Base-by-base conservation (phyloP, 2,329 filamentous ascomycete species). In the Beauveria sp. region DNA sequence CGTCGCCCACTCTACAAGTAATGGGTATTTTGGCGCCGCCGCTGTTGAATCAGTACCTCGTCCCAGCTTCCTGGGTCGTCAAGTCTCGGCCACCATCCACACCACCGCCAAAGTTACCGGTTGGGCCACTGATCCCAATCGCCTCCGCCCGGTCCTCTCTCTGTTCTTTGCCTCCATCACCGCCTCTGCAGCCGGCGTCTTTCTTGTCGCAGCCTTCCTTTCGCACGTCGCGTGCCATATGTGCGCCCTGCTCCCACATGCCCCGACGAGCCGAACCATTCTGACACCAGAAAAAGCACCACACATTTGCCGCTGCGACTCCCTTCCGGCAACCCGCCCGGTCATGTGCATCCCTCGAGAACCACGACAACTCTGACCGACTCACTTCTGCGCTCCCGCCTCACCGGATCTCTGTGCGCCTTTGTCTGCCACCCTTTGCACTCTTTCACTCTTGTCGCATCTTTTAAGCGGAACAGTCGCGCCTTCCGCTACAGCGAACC, bases 51-150 rank as follows among this genome's bases (percentile, higher is more conserved):
- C 3, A 52, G 38, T 42, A 7, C 24, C 46, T 38, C 47, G 58
- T 60, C 58, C 58, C 58, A 54, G 58, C 58, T 60, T 60, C 54
- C 50, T 60, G 50, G 58, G 58, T 60, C 58, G 20, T 54, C 28
- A 34, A 45, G 58, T 47, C 56, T 58, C 46, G 58, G 34, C 49
- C 58, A 47, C 57, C 47, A 43, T 26, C 57, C 47, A 60, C 57
- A 60, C 57, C 57, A 58, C 43, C 34, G 30, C 49, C 49, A 60
- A 38, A 51, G 34, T 38, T 38, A 38, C 34, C 34, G 34, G 34
- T 60, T 40, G 49, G 57, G 47, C 47, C 47, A 46, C 57, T 50
- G 47, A 46, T 45, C 52, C 14, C 47, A 46, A 60, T 50, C 49
- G 20, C 49, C 57, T 34, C 49, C 49, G 49, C 47, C 26, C 49